Conservation (phyloP, 73 alveolate species). For the Paramecium primaurelia region DNA sequence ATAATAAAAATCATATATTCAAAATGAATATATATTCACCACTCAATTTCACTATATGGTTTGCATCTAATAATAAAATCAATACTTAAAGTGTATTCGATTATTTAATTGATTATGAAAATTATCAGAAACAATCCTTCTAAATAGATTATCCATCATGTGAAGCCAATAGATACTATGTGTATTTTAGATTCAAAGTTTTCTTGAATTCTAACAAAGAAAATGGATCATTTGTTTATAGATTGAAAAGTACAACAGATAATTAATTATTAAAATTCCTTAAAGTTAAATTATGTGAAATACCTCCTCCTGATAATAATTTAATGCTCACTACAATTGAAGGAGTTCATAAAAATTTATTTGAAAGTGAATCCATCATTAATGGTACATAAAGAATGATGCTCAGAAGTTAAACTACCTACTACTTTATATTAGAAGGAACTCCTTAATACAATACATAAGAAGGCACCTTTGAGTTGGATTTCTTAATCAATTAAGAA, state of each 20-base stretch:
- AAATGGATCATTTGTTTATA: conserved; percentile 14
- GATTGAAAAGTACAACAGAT: conserved; percentile 48
- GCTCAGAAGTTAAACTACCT: conserved; percentile 57
- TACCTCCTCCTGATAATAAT: conserved; percentile 20
- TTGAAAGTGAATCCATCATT: conserved; percentile 48
- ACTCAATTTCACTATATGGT: conserved; percentile 44
- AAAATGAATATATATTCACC: conserved; percentile 47
- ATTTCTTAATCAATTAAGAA: conserved; percentile 65
- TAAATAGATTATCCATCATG: conserved; percentile 45
- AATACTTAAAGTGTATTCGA: conserved; percentile 32
- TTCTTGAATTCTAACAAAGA: neutral
- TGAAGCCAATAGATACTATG: conserved; percentile 45
- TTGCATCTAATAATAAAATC: conserved; percentile 37
- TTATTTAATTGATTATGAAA: conserved; percentile 51
- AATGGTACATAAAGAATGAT: conserved; percentile 27
- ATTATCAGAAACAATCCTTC: neutral
- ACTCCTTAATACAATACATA: conserved; percentile 67
- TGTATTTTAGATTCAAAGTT: conserved; percentile 55
- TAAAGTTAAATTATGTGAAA: conserved; percentile 47
- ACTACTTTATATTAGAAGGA: conserved; percentile 71
- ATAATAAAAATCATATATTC: conserved; percentile 52
- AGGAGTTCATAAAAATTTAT: conserved; percentile 55
- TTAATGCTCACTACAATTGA: conserved; percentile 53
- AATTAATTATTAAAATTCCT: conserved; percentile 26
- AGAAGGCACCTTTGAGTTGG: conserved; percentile 71